Evolutionary conservation across 306 rosid genomes (phyloP).

Genomic region (Cajanus cajan): DNA sequence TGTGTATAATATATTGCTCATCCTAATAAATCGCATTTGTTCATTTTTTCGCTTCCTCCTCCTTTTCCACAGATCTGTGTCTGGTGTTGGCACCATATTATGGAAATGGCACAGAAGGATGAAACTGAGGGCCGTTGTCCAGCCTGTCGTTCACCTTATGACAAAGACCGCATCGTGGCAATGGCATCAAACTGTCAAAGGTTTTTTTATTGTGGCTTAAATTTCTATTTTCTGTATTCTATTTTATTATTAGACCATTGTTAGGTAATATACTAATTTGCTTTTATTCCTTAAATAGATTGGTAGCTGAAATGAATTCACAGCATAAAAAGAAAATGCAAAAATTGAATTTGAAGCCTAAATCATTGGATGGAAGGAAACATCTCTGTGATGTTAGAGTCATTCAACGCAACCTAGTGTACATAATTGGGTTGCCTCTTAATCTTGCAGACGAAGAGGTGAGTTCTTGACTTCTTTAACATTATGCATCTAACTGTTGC

Average conservation of each 20-base stretch:
- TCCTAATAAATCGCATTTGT: not conserved
- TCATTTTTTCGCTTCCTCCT: not conserved
- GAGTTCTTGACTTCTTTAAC: constrained; percentile 43
- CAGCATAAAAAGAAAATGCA: constrained; percentile 44
- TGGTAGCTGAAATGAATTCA: constrained; percentile 55
- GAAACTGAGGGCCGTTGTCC: constrained; percentile 57
- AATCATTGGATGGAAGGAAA: constrained; percentile 48
- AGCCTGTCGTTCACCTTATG: constrained; percentile 50
- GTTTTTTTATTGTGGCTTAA: constrained; percentile 26
- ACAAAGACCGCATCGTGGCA: constrained; percentile 50
- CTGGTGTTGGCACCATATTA: constrained; percentile 63
- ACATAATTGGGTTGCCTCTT: constrained; percentile 58
- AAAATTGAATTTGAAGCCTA: constrained; percentile 48
- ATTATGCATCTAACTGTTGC: constrained; percentile 17
- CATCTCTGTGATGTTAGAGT: constrained; percentile 57
- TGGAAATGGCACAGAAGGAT: constrained; percentile 58
- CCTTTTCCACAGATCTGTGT: constrained; percentile 45
- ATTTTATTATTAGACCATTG: not conserved
- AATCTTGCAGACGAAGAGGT: constrained; percentile 55
- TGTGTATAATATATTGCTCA: not conserved
- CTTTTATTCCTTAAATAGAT: constrained; percentile 37
- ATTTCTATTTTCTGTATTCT: not conserved
- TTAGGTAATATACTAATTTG: not conserved
- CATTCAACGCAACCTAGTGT: constrained; percentile 53
- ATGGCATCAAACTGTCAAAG: constrained; percentile 60